Percentiles rank a stretch among this genome's conserved stretches.
Conservation (phyloP, 2,329 filamentous ascomycete genomes). For the Claviceps paspali region DNA sequence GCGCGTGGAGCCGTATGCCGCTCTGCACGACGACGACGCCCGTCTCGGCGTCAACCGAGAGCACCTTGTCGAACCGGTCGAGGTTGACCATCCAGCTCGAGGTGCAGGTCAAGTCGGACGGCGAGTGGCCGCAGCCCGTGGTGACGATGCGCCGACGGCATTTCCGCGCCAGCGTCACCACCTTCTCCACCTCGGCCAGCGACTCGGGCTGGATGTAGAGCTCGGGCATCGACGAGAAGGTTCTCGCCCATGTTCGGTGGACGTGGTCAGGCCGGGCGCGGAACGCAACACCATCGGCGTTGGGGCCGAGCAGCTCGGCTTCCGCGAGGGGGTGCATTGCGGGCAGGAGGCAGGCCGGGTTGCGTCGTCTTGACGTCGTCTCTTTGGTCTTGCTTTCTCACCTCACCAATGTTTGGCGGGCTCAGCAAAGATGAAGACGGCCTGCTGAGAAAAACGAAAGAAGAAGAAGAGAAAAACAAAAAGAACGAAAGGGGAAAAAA, state of each 20-base stretch:
- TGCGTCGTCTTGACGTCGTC: no score
- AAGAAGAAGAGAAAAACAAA: no score
- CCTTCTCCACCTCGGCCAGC: conserved; percentile 67
- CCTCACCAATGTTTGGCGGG: no score
- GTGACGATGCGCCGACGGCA: conserved; percentile 71
- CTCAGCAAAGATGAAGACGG: no score
- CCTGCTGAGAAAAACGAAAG: no score
- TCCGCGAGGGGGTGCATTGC: conserved; percentile 22
- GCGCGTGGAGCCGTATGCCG: conserved; percentile 67
- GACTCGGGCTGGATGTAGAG: conserved; percentile 78
- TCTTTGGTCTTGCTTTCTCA: no score
- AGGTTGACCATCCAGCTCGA: conserved; percentile 91
- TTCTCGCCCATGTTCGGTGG: conserved; percentile 90
- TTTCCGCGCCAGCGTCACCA: conserved; percentile 62
- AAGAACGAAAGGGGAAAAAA: no score
- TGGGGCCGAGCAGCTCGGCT: conserved; percentile 17
- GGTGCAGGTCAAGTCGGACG: conserved; percentile 81
- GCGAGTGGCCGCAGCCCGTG: conserved; percentile 85
- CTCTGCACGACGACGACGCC: conserved; percentile 64
- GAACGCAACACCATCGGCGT: conserved; percentile 46
- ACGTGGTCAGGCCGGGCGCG: conserved; percentile 55
- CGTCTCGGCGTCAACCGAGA: conserved; percentile 51
- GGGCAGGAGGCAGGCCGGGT: no score
- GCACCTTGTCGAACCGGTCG: conserved; percentile 61
- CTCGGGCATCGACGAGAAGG: conserved; percentile 78